Base-by-base conservation (phyloP, 257 asterid species). In the Oldenlandia corymbosa region DNA sequence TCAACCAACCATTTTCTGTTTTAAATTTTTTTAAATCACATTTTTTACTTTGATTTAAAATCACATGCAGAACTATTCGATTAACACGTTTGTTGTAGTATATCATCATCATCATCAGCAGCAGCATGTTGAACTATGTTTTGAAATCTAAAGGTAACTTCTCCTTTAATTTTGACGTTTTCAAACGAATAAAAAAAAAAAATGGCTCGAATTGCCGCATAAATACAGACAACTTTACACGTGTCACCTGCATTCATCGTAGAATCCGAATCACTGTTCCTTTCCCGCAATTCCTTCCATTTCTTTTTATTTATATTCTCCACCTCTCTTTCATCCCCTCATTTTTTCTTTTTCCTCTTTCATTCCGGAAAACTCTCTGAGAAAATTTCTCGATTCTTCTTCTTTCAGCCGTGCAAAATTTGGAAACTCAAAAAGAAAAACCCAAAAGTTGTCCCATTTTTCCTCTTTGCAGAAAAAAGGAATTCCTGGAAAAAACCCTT, bases 261-360 rank as follows among this genome's bases (percentile, higher is more conserved):
- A 8, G 28, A 34, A n/a, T 56, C 8, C 13, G 32, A 30, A 4
- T 11, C 11, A 10, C 28, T 18, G 46, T 34, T 30, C 32, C 27
- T 32, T 57, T 57, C 62, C 62, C 62, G 46, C 62, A 32, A n/a
- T n/a, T 31, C 61, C n/a, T n/a, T n/a, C n/a, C n/a, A n/a, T 32
- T 17, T 55, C 61, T 18, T 17, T 43, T 27, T 31, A 56, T 57
- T 57, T 57, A 54, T 54, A 42, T 45, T 45, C 21, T 21, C 1
- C 20, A 45, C 21, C 21, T 45, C 8, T 8, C 46, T n/a, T 10
- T 5, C 23, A 21, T 36, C 42, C 37, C 18, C 46, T 45, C 17
- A 0, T 31, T 0, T 18, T 0, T 51, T 12, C 26, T 5, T n/a
- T 23, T 3, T 17, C 14, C n/a, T n/a, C n/a, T n/a, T n/a, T n/a